These are phyloP conservation scores for Zygoascus hellenicus DNA, from an alignment of 1,139 yeast species.

Conservation along the genomic window DNA sequence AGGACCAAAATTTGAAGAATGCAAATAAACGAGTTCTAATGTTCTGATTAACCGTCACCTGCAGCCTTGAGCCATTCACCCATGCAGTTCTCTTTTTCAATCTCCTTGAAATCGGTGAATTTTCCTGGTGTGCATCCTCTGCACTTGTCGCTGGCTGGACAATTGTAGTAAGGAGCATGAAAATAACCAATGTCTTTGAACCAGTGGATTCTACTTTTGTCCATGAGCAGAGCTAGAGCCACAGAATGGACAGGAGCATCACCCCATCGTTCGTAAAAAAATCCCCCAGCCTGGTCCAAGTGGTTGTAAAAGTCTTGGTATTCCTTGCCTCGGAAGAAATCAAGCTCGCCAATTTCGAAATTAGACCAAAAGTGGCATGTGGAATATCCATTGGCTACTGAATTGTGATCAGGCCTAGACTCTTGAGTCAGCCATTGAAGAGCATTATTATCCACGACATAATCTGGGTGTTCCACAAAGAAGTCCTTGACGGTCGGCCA, in stretches of 20 bases:
- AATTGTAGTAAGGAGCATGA: constrained; percentile 67
- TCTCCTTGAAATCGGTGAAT: constrained; percentile 42
- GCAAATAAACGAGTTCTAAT: neutral
- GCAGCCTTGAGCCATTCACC: constrained; percentile 57
- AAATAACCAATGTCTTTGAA: constrained; percentile 80
- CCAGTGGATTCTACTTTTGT: constrained; percentile 69
- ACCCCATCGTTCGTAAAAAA: constrained; percentile 88
- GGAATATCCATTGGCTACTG: constrained; percentile 60
- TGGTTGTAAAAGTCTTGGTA: constrained; percentile 59
- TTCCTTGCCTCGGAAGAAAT: constrained; percentile 63
- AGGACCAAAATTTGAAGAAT: neutral
- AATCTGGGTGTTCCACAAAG: constrained; percentile 51
- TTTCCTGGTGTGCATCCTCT: constrained; percentile 42
- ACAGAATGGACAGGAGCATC: constrained; percentile 85
- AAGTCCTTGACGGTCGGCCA: constrained; percentile 68
- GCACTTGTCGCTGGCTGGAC: constrained; percentile 47
- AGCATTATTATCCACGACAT: constrained; percentile 61
- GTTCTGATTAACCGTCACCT: constrained; percentile 15
- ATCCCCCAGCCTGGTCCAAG: constrained; percentile 67
- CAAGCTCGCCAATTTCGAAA: constrained; percentile 76
- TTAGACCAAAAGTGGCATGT: constrained; percentile 89
- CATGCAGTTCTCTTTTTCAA: constrained; percentile 65
- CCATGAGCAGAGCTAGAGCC: constrained; percentile 70
- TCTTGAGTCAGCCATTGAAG: constrained; percentile 68
- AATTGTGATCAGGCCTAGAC: constrained; percentile 38